Percentiles rank a stretch among this genome's conserved stretches.
phyloP scores from a whole-genome alignment of 805 yeast species.

The Lachancea cidri region DNA sequence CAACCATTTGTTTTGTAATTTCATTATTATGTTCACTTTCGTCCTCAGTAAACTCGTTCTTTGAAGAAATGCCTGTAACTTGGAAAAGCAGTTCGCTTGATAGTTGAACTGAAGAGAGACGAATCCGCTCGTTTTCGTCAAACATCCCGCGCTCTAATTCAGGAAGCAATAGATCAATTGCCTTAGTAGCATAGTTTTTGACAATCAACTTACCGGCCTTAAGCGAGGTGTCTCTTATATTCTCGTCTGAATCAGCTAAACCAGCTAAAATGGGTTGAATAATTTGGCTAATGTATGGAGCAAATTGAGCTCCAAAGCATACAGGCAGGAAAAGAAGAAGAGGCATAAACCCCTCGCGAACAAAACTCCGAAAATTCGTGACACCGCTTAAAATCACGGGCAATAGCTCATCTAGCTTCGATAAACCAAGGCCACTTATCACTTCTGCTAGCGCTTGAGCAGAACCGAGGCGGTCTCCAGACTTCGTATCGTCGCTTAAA shows the following conservation, averaged over 20 bases:
- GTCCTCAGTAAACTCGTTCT: constrained; percentile 54
- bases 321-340: constrained; percentile 85
- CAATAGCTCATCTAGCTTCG: constrained; percentile 81
- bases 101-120: constrained; percentile 90
- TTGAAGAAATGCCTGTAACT: constrained; percentile 84
- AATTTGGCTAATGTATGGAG: constrained; percentile 79
- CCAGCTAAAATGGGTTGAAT: constrained; percentile 92
- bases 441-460: constrained; percentile 97
- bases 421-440: constrained; percentile 82
- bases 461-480: constrained; percentile 93
- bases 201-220: constrained; percentile 92
- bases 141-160: constrained; percentile 88
- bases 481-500: constrained; percentile 66
- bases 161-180: constrained; percentile 88
- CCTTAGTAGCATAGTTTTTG: constrained; percentile 83
- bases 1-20: constrained; percentile 60
- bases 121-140: constrained; percentile 76
- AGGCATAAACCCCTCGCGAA: constrained; percentile 92
- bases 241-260: constrained; percentile 83
- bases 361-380: constrained; percentile 55
- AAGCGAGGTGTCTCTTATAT: constrained; percentile 80
- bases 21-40: constrained; percentile 42
- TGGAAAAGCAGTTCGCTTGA: constrained; percentile 94
- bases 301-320: constrained; percentile 85
- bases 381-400: constrained; percentile 77